Base-by-base conservation (phyloP, 371 early-diverging fungal species). In the Dinochytrium kinnereticum region DNA sequence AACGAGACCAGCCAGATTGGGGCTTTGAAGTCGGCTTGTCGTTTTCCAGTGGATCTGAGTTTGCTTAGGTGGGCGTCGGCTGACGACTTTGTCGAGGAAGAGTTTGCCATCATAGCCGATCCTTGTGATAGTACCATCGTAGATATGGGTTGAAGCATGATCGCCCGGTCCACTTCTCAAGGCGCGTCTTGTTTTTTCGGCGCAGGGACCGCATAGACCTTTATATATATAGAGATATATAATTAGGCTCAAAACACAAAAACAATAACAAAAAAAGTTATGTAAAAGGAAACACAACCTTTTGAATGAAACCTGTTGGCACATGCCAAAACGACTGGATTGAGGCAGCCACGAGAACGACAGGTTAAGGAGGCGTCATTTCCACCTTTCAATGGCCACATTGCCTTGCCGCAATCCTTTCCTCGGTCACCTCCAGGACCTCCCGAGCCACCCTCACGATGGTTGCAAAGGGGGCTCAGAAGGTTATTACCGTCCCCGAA, bases 1-100 rank as follows among this genome's bases (percentile, higher is more conserved):
- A 26, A 79, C 76, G 30, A 79, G n/a, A 37, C 76, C 79, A 59
- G 76, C 74, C 55, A 79, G 59, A 49, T 76, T 79, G 17, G 79
- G 79, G 15, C 61, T 30, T 31, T 70, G 71, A 24, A 79, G 65
- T 2, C 79, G 69, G 24, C 67, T 59, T 10, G 79, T 61, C 13
- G 73, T 73, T 31, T 61, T 33, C 79, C 79, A 79, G 49, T 76
- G 70, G 57, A 74, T 70, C 44, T 7, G 44, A 19, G 24, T 64
- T 24, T 5, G 59, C 37, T 66, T 70, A 17, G 79, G 79, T 21
- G 79, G 79, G 17, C 51, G 36, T 10, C 79, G 76, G 34, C 74
- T 74, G 24, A 21, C 36, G 26, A 79, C 28, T 2, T 74, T 57
- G 28, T 65, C 19, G 33, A 76, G n/a, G 57, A 24, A 74, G 19